A percentile compares a stretch with the other conserved stretches of the same genome.
Evolutionary conservation across 192 early-diverging fungal species (phyloP).

Genomic region (Chytriomyces sp.): DNA sequence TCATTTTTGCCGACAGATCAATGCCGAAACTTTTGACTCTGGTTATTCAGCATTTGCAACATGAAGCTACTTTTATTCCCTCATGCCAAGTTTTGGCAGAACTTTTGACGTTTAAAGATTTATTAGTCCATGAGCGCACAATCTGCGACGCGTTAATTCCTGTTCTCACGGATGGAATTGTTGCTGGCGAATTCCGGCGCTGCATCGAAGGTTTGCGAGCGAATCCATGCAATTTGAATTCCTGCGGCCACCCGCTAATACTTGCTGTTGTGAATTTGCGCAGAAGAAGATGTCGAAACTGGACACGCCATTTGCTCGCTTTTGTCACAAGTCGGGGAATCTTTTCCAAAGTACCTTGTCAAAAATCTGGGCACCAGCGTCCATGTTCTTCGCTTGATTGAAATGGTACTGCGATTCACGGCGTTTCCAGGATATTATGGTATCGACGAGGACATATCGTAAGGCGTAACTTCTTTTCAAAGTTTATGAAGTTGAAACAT

Average conservation of each 20-base stretch:
- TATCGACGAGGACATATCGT: slow-evolving; percentile 52
- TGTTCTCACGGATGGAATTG: slow-evolving; percentile 42
- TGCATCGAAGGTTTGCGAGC: slow-evolving; percentile 40
- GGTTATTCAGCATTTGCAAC: slow-evolving; percentile 34
- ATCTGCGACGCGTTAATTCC: slow-evolving; percentile 40
- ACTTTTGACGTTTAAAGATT: slow-evolving; percentile 36
- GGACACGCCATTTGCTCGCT: slow-evolving; percentile 43
- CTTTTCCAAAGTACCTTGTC: slow-evolving; percentile 37
- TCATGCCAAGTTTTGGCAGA: slow-evolving; percentile 48
- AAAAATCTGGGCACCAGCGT: slow-evolving; percentile 24
- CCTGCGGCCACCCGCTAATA: neutral
- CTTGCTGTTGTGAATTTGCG: neutral
- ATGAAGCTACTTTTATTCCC: slow-evolving; percentile 37
- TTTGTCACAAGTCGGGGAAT: slow-evolving; percentile 44
- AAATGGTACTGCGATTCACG: slow-evolving; percentile 49
- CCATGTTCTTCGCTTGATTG: slow-evolving; percentile 34
- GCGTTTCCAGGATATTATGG: slow-evolving; percentile 48
- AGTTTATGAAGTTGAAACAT: neutral
- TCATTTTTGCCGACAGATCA: slow-evolving; percentile 9
- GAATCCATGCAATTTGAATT: neutral
- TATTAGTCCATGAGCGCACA: slow-evolving; percentile 40
- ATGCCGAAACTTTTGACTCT: slow-evolving; percentile 31
- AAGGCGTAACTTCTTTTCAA: neutral
- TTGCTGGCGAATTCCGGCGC: slow-evolving; percentile 35
- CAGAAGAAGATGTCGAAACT: slow-evolving; percentile 43